Evolutionary conservation across 2,329 filamentous ascomycete genomes (phyloP).

Genomic region (Fusarium acutatum): DNA sequence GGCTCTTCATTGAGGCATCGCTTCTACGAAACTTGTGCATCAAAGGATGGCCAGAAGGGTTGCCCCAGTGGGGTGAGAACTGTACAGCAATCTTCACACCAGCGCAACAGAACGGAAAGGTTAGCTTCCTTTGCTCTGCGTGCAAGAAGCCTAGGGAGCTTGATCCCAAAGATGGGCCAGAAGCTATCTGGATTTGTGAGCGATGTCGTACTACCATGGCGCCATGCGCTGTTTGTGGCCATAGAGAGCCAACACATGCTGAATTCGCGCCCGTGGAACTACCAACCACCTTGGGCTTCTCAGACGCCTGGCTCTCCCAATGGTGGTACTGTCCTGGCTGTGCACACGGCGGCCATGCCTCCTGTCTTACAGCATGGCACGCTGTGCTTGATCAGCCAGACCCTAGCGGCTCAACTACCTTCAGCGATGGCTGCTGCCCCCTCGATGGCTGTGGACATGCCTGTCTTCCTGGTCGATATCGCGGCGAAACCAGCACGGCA

Average conservation of each 20-base stretch:
- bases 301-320: conserved; percentile 46
- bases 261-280: conserved; percentile 48
- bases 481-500: conserved; percentile 55
- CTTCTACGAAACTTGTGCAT: conserved; percentile 69
- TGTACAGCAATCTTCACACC: conserved; percentile 63
- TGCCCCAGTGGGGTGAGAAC: conserved; percentile 62
- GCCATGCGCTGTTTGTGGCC: conserved; percentile 67
- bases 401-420: conserved; percentile 39
- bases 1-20: conserved; percentile 67
- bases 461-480: conserved; percentile 66
- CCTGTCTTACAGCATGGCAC: conserved; percentile 69
- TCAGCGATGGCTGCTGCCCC: conserved; percentile 67
- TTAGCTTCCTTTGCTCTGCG: conserved; percentile 61
- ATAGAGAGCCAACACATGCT: conserved; percentile 58
- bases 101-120: conserved; percentile 64
- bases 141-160: conserved; percentile 67
- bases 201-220: conserved; percentile 62
- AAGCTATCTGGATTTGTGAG: conserved; percentile 66
- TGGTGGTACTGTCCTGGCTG: conserved; percentile 74
- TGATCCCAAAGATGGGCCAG: conserved; percentile 54
- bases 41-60: conserved; percentile 61
- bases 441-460: conserved; percentile 72
- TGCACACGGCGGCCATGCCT: conserved; percentile 68
- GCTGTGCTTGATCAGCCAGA: conserved; percentile 42
- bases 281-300: conserved; percentile 37